phyloP scores from a whole-genome alignment of 176 grass and related monocot species.

The Musa schizocarpa region DNA sequence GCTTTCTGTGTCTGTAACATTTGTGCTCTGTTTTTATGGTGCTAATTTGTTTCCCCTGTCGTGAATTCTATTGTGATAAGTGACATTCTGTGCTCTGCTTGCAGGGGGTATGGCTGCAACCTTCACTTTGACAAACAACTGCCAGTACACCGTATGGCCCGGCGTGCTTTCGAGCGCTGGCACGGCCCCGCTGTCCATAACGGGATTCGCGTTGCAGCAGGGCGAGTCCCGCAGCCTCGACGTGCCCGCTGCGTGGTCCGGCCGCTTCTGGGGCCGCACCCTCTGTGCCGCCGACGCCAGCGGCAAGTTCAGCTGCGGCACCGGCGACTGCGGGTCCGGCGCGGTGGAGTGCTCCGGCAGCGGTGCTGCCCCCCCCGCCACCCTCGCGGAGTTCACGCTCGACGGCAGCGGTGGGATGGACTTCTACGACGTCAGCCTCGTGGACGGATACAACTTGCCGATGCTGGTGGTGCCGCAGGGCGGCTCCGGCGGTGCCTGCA shows the following conservation, averaged over 20 bases:
- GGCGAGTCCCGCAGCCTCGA: constrained; percentile 4
- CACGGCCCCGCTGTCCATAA: not conserved
- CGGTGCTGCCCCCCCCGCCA: not conserved
- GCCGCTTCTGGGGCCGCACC: constrained; percentile 1
- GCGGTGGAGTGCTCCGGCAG: not conserved
- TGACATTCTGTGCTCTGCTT: not conserved
- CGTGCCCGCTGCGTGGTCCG: not conserved
- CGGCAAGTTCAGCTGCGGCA: constrained; percentile 5
- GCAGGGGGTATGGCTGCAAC: not conserved
- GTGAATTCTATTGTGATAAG: not conserved
- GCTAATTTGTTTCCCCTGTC: not conserved
- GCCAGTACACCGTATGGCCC: not conserved
- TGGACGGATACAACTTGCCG: constrained; percentile 62
- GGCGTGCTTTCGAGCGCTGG: not conserved
- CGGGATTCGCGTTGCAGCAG: not conserved
- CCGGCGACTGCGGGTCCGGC: constrained; percentile 7
- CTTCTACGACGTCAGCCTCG: constrained; percentile 82
- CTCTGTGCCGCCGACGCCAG: constrained; percentile 1
- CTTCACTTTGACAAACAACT: constrained; percentile 4
- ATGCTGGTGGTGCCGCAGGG: constrained; percentile 9
- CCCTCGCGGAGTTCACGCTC: constrained; percentile 13
- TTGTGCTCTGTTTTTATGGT: not conserved
- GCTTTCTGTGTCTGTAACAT: not conserved
- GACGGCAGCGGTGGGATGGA: constrained; percentile 22
- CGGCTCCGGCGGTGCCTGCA: constrained; percentile 2